Evolutionary conservation across 768 basidiomycete species (phyloP).

Genomic region (Termitomyces heimii): DNA sequence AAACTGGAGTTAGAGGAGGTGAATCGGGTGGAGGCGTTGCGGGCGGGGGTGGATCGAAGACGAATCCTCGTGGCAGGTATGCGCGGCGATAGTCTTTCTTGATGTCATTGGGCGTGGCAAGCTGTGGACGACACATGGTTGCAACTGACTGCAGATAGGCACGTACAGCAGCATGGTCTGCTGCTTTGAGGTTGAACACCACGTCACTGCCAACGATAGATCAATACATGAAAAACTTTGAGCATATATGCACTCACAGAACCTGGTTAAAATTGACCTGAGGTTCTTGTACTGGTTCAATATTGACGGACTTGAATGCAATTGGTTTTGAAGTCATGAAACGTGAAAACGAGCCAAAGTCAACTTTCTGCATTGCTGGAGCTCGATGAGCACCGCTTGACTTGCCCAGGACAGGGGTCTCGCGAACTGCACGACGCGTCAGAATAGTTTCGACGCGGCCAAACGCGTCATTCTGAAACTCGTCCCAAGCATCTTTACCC

Average conservation of each 20-base stretch:
- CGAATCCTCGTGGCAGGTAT: slow-evolving; percentile 12
- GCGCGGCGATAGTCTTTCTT: slow-evolving; percentile 6
- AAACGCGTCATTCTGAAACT: slow-evolving; percentile 12
- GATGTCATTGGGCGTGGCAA: background rate
- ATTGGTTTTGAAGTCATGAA: slow-evolving; percentile 12
- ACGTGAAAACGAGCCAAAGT: slow-evolving; percentile 19
- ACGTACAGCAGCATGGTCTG: slow-evolving; percentile 17
- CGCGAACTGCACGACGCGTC: slow-evolving; percentile 37
- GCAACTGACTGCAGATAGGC: slow-evolving; percentile 11
- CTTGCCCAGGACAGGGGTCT: slow-evolving; percentile 39
- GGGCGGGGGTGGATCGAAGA: slow-evolving; percentile 18
- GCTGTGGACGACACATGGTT: slow-evolving; percentile 4
- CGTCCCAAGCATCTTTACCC: slow-evolving; percentile 18
- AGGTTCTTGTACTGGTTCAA: slow-evolving; percentile 26
- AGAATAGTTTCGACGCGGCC: slow-evolving; percentile 39
- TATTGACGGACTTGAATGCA: slow-evolving; percentile 17
- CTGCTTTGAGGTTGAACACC: slow-evolving; percentile 12
- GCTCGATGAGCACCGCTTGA: slow-evolving; percentile 3
- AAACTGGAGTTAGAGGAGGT: slow-evolving; percentile 23
- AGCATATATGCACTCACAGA: slow-evolving; percentile 28
- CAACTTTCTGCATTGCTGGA: background rate
- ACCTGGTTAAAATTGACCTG: slow-evolving; percentile 26
- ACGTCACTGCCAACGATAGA: slow-evolving; percentile 7
- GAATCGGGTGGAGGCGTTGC: slow-evolving; percentile 18
- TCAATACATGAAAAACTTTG: background rate